Conservation (phyloP, 805 yeast genomes). For the Saccharomycopsis amapae region DNA sequence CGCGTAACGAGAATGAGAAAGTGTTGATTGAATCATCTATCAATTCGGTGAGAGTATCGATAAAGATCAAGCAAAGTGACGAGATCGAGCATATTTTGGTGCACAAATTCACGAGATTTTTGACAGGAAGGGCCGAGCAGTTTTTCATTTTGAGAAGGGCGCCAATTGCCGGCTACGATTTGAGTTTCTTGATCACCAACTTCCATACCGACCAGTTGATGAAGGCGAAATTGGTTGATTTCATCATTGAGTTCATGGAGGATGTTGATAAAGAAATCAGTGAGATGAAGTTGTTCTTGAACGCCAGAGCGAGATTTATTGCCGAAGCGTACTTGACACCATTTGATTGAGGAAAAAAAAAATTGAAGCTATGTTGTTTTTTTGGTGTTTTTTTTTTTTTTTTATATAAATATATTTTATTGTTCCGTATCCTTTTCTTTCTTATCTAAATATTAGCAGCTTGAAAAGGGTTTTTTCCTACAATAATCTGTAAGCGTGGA, state of each 20-base stretch:
- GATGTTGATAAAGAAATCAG: constrained; percentile 98
- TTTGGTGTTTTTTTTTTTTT: too few relatives aligned
- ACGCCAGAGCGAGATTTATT: constrained; percentile 95
- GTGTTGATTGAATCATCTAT: constrained; percentile 91
- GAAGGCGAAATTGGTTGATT: constrained; percentile 91
- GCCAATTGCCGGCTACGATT: constrained; percentile 87
- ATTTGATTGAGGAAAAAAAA: constrained; percentile 74
- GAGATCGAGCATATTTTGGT: constrained; percentile 93
- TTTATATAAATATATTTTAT: too few relatives aligned
- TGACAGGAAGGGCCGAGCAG: constrained; percentile 92
- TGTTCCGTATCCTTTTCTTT: too few relatives aligned
- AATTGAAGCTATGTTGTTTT: too few relatives aligned
- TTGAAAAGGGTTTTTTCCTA: too few relatives aligned
- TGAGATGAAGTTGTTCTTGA: constrained; percentile 94
- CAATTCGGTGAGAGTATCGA: constrained; percentile 84
- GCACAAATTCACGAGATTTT: constrained; percentile 87
- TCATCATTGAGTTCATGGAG: constrained; percentile 97
- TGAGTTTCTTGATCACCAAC: constrained; percentile 87
- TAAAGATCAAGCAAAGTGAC: constrained; percentile 94
- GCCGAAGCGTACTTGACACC: constrained; percentile 94
- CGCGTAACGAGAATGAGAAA: constrained; percentile 89
- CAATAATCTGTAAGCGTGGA: too few relatives aligned
- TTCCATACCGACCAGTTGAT: constrained; percentile 93
- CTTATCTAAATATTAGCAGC: too few relatives aligned
- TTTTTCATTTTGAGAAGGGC: constrained; percentile 86